Evolutionary conservation across 495 filamentous ascomycete species (phyloP).

Genomic region (Tetracladium marchalianum): DNA sequence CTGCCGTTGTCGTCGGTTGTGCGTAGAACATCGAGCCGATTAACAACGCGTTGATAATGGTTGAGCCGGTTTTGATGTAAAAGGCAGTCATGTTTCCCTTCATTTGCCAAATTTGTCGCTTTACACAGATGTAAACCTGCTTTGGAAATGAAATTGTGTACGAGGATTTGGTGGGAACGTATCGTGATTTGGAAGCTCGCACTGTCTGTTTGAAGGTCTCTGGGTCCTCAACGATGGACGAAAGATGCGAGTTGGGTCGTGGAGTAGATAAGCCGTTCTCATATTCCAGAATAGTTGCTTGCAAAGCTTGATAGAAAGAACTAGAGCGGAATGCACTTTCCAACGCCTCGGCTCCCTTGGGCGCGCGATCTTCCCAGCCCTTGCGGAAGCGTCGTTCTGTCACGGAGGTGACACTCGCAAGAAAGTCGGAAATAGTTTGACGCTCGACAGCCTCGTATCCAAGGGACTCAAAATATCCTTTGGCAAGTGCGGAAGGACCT

Average conservation of each 20-base stretch:
- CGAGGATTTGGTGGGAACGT: constrained; percentile 9
- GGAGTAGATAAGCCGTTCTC: no score
- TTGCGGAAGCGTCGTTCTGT: constrained; percentile 41
- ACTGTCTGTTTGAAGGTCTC: no score
- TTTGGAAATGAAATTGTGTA: constrained; percentile 59
- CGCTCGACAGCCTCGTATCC: constrained; percentile 36
- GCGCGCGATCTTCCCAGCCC: constrained; percentile 54
- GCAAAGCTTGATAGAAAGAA: no score
- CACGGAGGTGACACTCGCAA: constrained; percentile 62
- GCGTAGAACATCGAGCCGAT: constrained; percentile 73
- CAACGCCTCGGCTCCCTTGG: constrained; percentile 49
- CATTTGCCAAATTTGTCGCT: constrained; percentile 65
- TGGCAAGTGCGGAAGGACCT: constrained; percentile 28
- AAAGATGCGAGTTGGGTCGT: no score
- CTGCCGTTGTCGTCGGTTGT: constrained; percentile 44
- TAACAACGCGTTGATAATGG: constrained; percentile 63
- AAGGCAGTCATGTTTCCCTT: constrained; percentile 46
- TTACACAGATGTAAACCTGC: constrained; percentile 57
- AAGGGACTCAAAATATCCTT: constrained; percentile 50
- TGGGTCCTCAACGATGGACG: no score
- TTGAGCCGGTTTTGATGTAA: constrained; percentile 37
- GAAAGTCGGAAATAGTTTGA: constrained; percentile 64
- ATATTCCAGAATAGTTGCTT: no score
- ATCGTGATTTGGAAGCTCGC: no score
- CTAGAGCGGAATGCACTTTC: constrained; percentile 24